Conservation (phyloP, 2,329 filamentous ascomycete genomes). For the Colletotrichum trifolii region DNA sequence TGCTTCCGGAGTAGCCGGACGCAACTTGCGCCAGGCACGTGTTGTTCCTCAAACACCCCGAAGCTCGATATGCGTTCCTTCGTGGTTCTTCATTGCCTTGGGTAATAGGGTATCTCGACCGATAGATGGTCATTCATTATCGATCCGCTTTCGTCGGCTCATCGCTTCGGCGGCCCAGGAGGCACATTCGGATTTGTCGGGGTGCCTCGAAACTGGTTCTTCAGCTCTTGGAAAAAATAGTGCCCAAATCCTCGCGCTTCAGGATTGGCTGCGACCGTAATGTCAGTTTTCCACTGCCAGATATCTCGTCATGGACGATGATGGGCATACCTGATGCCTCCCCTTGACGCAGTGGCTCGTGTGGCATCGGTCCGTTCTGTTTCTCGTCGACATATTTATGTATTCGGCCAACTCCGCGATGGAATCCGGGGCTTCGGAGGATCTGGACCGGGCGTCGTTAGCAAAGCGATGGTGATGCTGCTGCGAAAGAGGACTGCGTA, state of each 20-base stretch:
- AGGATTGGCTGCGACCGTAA: constrained; percentile 12
- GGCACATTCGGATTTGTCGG: constrained; percentile 51
- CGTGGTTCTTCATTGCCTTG: too few species aligned
- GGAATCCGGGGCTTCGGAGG: constrained; percentile 62
- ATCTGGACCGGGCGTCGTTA: constrained; percentile 49
- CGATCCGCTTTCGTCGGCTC: constrained; percentile 6
- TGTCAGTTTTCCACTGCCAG: constrained; percentile 2
- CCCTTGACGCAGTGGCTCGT: constrained; percentile 61
- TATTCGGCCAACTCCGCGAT: constrained; percentile 63
- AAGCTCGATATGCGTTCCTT: too few species aligned
- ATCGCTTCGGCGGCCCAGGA: constrained; percentile 38
- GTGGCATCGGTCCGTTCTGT: constrained; percentile 60
- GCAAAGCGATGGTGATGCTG: background rate
- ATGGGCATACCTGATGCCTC: constrained; percentile 59
- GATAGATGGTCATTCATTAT: background rate
- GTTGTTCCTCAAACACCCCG: too few species aligned
- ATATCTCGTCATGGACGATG: background rate
- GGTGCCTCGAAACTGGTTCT: constrained; percentile 60
- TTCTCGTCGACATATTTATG: constrained; percentile 61
- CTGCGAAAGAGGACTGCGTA: background rate
- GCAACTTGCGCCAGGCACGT: too few species aligned
- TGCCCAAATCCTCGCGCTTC: constrained; percentile 38
- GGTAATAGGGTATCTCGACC: too few species aligned
- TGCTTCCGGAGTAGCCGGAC: too few species aligned
- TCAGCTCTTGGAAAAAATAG: constrained; percentile 63